A percentile compares a stretch with the other conserved stretches of the same genome.
Evolutionary conservation across 257 asterid genomes (phyloP).

Genomic region (Fraxinus pennsylvanica): DNA sequence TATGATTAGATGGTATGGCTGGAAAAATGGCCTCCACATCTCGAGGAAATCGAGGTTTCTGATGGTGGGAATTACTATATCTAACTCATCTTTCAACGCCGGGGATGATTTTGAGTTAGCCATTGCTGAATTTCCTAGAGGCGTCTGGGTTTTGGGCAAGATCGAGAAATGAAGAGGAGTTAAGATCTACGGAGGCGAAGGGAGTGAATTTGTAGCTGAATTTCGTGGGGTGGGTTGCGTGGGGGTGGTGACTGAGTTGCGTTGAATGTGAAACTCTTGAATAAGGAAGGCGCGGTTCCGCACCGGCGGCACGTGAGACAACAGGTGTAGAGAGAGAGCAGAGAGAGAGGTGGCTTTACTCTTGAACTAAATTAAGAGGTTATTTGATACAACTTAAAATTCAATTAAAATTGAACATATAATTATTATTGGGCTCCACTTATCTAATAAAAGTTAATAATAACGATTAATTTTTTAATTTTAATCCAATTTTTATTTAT

Average conservation of each 20-base stretch:
- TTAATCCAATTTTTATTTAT: too few relatives aligned
- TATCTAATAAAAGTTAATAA: too few relatives aligned
- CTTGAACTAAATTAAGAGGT: background rate
- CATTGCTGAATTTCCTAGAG: conserved; percentile 28
- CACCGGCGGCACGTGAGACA: conserved; percentile 11
- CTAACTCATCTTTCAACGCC: conserved; percentile 61
- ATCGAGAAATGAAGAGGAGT: background rate
- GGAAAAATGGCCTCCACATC: conserved; percentile 75
- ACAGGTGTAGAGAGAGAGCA: background rate
- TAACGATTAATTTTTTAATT: too few relatives aligned
- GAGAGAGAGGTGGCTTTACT: background rate
- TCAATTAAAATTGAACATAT: too few relatives aligned
- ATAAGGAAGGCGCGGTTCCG: background rate
- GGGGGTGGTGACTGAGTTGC: background rate
- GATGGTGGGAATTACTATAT: conserved; percentile 72
- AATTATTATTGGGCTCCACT: too few relatives aligned
- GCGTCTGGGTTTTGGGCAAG: background rate
- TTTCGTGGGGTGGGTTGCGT: background rate
- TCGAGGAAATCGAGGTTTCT: conserved; percentile 74
- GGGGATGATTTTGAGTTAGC: conserved; percentile 34
- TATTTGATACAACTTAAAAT: too few relatives aligned
- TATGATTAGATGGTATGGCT: conserved; percentile 66
- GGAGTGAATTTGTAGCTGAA: background rate
- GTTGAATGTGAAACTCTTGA: background rate
- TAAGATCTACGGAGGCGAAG: background rate